Conservation (phyloP, 352 stramenopile genomes). For the Phytopythium mirpurense region DNA sequence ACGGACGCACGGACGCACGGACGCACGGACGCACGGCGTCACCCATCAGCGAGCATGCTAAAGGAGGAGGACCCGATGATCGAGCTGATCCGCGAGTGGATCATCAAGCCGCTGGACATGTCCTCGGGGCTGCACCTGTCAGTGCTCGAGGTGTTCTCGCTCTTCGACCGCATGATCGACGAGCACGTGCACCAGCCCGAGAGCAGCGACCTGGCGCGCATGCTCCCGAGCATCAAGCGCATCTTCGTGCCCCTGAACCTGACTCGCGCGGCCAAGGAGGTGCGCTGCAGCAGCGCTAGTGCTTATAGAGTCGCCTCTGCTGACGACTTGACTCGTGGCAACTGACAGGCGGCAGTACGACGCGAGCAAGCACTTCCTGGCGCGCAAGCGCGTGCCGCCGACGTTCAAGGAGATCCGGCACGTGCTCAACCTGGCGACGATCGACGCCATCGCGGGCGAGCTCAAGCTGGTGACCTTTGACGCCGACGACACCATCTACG, state of each 20-base stretch:
- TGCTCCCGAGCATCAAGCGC: conserved; percentile 56
- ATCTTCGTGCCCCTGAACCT: conserved; percentile 74
- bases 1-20: conserved; percentile 60
- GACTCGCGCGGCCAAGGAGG: conserved; percentile 46
- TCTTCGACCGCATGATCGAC: conserved; percentile 73
- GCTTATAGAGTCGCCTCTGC: too few relatives aligned
- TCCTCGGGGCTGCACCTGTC: conserved; percentile 53
- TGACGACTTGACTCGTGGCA: too few relatives aligned
- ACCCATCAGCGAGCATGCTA: conserved; percentile 40
- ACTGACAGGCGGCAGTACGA: conserved; percentile 40
- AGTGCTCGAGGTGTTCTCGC: conserved; percentile 58
- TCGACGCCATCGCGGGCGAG: conserved; percentile 61
- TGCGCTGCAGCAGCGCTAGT: not conserved
- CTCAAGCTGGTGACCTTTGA: conserved; percentile 85
- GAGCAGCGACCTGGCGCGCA: conserved; percentile 47
- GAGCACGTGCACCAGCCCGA: conserved; percentile 48
- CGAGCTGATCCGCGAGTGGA: conserved; percentile 80
- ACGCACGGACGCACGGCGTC: conserved; percentile 51
- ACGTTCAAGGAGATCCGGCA: conserved; percentile 86
- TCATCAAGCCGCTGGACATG: conserved; percentile 67
- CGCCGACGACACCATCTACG: conserved; percentile 86
- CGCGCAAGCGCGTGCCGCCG: conserved; percentile 72
- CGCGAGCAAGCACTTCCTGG: conserved; percentile 57
- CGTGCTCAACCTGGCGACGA: conserved; percentile 77
- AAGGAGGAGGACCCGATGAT: conserved; percentile 87